Evolutionary conservation across 225 moss, liverwort and hornwort species (phyloP), one percentile per base, ranked within the genome.

Genomic region (Pseudisothecium myosuroides): DNA sequence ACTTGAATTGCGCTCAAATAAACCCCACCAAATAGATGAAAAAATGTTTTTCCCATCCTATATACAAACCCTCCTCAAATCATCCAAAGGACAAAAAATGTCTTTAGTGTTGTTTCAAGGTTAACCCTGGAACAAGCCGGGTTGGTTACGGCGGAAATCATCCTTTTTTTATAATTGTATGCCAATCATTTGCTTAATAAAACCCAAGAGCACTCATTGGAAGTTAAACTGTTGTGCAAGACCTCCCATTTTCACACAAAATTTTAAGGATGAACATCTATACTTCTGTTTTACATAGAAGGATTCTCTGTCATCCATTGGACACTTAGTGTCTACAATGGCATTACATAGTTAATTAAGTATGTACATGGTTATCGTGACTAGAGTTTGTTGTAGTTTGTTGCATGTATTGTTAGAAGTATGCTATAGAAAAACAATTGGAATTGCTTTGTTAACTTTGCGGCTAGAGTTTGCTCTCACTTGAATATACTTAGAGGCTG

Each of bases 321-420:
- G 4, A 7, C 2, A 68, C 4, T 68, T 68, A 68, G 4, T 68
- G 1, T n/a, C 4, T 7, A 1, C 6, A 67, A 4, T 2, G 12
- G n/a, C 0, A 1, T 21, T 67, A 37, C 1, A 3, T n/a, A n/a
- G n/a, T n/a, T 0, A 0, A 1, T 43, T 17, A 72, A 27, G 5
- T 27, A 72, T 0, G 5, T 27, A 16, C n/a, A n/a, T n/a, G n/a
- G n/a, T n/a, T n/a, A n/a, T n/a, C n/a, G n/a, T n/a, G n/a, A n/a
- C n/a, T n/a, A 27, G 8, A 72, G 43, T 71, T 71, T 71, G 21
- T 37, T 67, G 21, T 21, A 67, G n/a, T 67, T n/a, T 67, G 2
- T 23, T 39, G 24, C 39, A n/a, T n/a, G n/a, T n/a, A n/a, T n/a
- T n/a, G n/a, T n/a, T n/a, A n/a, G n/a, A n/a, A n/a, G n/a, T n/a